Evolutionary conservation across 2,329 filamentous ascomycete species (phyloP).

Genomic region (Exophiala calicioides): DNA sequence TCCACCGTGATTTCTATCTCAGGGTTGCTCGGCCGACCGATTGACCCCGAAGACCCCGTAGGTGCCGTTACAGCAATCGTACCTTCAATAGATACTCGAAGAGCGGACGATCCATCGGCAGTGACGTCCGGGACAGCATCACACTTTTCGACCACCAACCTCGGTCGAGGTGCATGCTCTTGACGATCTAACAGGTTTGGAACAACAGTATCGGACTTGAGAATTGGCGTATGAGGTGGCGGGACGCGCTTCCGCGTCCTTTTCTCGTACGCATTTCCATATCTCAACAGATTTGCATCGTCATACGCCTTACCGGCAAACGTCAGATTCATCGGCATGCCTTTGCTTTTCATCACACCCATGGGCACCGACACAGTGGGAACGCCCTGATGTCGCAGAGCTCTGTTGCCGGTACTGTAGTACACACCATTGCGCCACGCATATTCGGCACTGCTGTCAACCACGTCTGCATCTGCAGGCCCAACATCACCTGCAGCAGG

Average conservation of each 20-base stretch:
- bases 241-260: too few species aligned
- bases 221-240: too few species aligned
- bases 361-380: constrained; percentile 58
- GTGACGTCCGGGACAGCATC: neutral
- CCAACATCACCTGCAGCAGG: constrained; percentile 56
- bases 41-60: neutral
- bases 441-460: constrained; percentile 36
- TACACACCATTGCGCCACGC: constrained; percentile 54
- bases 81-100: neutral
- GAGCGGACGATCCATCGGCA: neutral
- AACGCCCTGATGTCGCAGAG: constrained; percentile 56
- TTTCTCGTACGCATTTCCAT: too few species aligned
- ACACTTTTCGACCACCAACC: neutral
- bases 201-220: too few species aligned
- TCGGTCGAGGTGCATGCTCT: too few species aligned
- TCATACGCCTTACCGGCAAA: constrained; percentile 54
- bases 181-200: too few species aligned
- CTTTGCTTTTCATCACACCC: constrained; percentile 49
- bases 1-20: neutral
- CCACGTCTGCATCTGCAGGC: constrained; percentile 49
- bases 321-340: constrained; percentile 56
- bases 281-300: too few species aligned
- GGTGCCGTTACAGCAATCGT: neutral
- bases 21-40: neutral
- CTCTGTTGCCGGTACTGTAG: constrained; percentile 57